A percentile compares a stretch with the other conserved stretches of the same genome.
Evolutionary conservation across 495 filamentous ascomycete genomes (phyloP).

Genomic region (Aspergillus cavernicola): DNA sequence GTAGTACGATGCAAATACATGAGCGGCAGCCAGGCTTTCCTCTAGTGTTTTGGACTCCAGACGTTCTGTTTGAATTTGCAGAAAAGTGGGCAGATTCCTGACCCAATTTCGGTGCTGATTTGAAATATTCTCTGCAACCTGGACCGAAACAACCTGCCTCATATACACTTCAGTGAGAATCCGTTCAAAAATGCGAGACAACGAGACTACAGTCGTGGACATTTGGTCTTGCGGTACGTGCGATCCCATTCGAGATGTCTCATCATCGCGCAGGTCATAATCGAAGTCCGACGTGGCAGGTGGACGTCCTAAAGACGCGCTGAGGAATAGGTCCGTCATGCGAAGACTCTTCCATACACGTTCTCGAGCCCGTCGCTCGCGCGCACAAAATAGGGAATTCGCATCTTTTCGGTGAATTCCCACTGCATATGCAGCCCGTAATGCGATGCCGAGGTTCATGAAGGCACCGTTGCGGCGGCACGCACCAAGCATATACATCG

Average conservation of each 20-base stretch:
- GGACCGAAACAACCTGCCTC: conserved; percentile 63
- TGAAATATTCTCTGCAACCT: conserved; percentile 62
- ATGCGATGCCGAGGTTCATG: conserved; percentile 51
- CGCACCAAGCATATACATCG: conserved; percentile 57
- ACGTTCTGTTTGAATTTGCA: conserved; percentile 34
- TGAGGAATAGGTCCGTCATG: conserved; percentile 58
- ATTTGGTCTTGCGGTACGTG: conserved; percentile 31
- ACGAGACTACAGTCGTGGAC: conserved; percentile 31
- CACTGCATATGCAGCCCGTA: conserved; percentile 56
- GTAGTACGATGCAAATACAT: conserved; percentile 66
- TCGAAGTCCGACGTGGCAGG: conserved; percentile 58
- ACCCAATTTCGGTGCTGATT: conserved; percentile 50
- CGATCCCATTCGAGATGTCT: conserved; percentile 17
- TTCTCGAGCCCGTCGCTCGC: conserved; percentile 49
- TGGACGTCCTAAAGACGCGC: conserved; percentile 56
- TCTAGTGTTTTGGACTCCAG: conserved; percentile 39
- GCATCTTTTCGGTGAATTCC: conserved; percentile 60
- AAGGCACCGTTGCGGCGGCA: conserved; percentile 61
- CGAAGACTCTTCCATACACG: conserved; percentile 60
- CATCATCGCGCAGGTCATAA: conserved; percentile 45
- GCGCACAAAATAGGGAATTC: conserved; percentile 52
- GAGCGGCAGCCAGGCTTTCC: conserved; percentile 60
- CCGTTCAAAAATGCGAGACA: conserved; percentile 62
- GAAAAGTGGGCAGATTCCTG: conserved; percentile 29
- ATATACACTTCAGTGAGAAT: conserved; percentile 68